Percentiles rank a stretch among this genome's conserved stretches.
Conservation (phyloP, 2,329 filamentous ascomycete species). For the Eurotiales sp. region DNA sequence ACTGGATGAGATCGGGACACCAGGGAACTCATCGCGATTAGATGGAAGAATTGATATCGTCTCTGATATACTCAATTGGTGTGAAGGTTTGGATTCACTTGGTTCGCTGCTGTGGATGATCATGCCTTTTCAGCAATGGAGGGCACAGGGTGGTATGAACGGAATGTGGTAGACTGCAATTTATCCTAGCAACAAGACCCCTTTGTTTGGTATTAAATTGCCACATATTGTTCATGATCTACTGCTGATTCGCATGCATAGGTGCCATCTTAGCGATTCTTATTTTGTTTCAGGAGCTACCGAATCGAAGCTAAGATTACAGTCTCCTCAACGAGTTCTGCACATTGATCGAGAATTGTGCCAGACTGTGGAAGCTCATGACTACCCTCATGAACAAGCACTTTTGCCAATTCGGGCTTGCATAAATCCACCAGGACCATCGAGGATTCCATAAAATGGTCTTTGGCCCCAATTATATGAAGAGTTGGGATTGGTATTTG, state of each 20-base stretch:
- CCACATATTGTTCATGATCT: neutral
- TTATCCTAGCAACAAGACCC: too few species aligned
- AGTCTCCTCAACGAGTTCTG: neutral
- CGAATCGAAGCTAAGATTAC: neutral
- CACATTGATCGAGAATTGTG: neutral
- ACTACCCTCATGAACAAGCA: constrained; percentile 1
- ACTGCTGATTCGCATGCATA: neutral
- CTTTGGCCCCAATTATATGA: constrained; percentile 1
- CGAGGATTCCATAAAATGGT: neutral
- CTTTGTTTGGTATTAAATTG: too few species aligned
- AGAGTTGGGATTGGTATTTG: constrained; percentile 4
- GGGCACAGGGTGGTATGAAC: constrained; percentile 1
- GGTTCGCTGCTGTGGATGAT: constrained; percentile 13
- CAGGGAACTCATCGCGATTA: constrained; percentile 3
- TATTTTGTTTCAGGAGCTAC: neutral
- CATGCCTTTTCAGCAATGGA: constrained; percentile 12
- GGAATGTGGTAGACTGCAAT: constrained; percentile 12
- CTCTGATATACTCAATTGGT: constrained; percentile 10
- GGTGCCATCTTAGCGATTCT: neutral
- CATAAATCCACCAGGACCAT: neutral
- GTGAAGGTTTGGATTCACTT: constrained; percentile 11
- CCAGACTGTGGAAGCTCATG: constrained; percentile 2
- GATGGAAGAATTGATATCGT: constrained; percentile 7
- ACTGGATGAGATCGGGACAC: neutral
- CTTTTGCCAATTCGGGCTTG: neutral